Base-by-base conservation (phyloP, 805 yeast species). In the Tetrapisispora pingtungensis region DNA sequence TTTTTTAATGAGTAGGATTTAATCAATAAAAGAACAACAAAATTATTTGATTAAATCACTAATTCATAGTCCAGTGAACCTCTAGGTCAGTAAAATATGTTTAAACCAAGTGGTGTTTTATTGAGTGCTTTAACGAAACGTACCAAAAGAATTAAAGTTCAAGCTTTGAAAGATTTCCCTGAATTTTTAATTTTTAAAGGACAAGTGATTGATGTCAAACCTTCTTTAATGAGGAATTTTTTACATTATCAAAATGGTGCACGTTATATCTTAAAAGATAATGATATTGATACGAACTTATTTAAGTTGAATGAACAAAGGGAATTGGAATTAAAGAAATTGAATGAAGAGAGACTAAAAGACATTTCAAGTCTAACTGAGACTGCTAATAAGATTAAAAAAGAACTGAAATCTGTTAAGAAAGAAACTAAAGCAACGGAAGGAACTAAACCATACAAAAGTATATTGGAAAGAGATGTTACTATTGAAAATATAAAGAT, bases 211-310 rank as follows among this genome's bases (percentile, higher is more conserved):
- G 68, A 74, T 31, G 96, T 88, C 17, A 73, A 77, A 49, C 88
- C 95, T 27, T 84, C 87, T 19, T 70, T 76, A 49, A 88, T 88
- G 96, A 77, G 90, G 58, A 85, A 84, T 65, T 75, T 67, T 53
- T 72, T 88, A 45, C 86, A 86, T 55, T 75, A 77, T 36, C 55
- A 69, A 48, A 80, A 84, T 55, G 84, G 86, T 36, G 96, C 96
- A 3, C 73, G 77, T 17, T 88, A 86, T 56, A 71, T 86, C 19
- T 59, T 72, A 24, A 33, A 51, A 35, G 66, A 52, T 14, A 27
- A 39, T 15, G 62, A 60, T 45, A 49, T 62, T 13, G 55, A 61
- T 44, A 20, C 28, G 17, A n/a, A 26, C 2, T 45, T 60, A 17
- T 37, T 55, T 24, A 36, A 46, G 7, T 28, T 41, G 6, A 48